These are phyloP conservation scores for Phallus indusiatus DNA, from an alignment of 768 basidiomycete species.

Conservation along the genomic window DNA sequence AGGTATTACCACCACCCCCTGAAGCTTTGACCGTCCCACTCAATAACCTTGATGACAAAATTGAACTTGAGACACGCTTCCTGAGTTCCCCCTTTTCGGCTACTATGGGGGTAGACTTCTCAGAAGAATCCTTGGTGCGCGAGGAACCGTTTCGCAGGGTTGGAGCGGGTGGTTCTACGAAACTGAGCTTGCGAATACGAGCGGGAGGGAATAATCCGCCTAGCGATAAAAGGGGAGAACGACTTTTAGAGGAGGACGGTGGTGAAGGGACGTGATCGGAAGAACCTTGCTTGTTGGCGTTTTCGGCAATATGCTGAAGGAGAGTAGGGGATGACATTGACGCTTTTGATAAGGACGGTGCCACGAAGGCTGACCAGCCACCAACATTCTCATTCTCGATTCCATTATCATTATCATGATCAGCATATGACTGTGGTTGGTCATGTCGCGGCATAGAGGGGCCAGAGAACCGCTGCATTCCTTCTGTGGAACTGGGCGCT, in stretches of 20 bases:
- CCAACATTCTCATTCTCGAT: background rate
- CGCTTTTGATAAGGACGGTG: slow-evolving; percentile 5
- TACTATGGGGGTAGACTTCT: background rate
- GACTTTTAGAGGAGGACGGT: background rate
- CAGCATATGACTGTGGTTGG: background rate
- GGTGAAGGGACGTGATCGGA: background rate
- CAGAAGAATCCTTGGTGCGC: background rate
- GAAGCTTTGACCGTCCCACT: background rate
- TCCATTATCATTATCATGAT: too few relatives aligned
- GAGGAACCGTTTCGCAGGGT: background rate
- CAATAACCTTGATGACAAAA: background rate
- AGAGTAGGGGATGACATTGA: slow-evolving; percentile 8
- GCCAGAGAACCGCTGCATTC: background rate
- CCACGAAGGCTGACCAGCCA: slow-evolving; percentile 1
- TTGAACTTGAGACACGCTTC: background rate
- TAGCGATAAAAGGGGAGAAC: slow-evolving; percentile 1
- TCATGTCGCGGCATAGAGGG: background rate
- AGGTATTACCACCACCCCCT: background rate
- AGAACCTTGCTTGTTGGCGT: background rate
- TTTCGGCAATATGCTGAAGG: background rate
- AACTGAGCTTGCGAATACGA: background rate
- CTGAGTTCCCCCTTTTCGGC: background rate
- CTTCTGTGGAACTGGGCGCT: background rate
- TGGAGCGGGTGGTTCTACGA: background rate
- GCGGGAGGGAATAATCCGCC: background rate